Percentiles rank a stretch among this genome's conserved stretches.
Conservation (phyloP, 2,329 filamentous ascomycete species). For the Penicillium sp. region DNA sequence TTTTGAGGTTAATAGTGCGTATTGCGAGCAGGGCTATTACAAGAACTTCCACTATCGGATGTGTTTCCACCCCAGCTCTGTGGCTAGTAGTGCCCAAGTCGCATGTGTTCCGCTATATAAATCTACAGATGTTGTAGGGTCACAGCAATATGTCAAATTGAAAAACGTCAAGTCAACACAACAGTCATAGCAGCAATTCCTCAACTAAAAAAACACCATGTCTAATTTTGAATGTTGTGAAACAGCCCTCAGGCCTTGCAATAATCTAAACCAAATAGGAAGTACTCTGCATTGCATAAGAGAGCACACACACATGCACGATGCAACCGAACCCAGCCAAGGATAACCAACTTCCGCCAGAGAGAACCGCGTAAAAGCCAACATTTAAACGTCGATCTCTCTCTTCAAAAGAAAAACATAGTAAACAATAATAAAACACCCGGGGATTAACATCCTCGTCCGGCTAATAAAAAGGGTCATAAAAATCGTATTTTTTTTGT, state of each 20-base stretch:
- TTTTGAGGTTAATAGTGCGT: not conserved
- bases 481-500: slow-evolving; percentile 29
- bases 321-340: not conserved
- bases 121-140: not conserved
- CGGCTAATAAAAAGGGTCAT: slow-evolving; percentile 19
- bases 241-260: not conserved
- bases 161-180: not conserved
- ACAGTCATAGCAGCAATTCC: not conserved
- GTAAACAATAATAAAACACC: slow-evolving; percentile 12
- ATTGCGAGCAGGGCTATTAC: not conserved
- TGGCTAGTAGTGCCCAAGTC: not conserved
- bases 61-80: not conserved
- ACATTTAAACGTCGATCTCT: not conserved
- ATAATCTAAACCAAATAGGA: not conserved
- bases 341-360: slow-evolving; percentile 4
- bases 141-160: not conserved
- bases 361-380: not conserved
- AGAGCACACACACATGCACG: not conserved
- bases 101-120: not conserved
- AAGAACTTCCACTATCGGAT: not conserved
- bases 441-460: slow-evolving; percentile 12
- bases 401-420: not conserved
- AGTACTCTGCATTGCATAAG: slow-evolving; percentile 1
- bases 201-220: not conserved
- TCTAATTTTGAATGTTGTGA: not conserved